Evolutionary conservation across 441 rosid genomes (phyloP).

Genomic region (Biscutella laevigata): DNA sequence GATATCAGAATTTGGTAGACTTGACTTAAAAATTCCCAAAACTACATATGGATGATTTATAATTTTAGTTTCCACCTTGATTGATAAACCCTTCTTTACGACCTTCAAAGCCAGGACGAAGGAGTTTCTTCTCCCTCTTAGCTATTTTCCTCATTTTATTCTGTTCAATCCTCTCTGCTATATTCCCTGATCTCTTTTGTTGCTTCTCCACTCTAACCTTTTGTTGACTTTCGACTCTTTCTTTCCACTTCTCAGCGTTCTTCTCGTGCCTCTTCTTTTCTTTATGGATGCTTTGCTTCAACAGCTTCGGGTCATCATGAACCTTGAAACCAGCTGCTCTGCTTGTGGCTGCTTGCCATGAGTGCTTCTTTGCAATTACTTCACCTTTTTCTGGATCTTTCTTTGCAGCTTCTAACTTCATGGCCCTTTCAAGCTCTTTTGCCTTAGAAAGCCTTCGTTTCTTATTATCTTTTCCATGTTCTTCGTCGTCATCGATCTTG

Average conservation of each 20-base stretch:
- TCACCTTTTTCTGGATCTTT: conserved; percentile 40
- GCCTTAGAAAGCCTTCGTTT: conserved; percentile 5
- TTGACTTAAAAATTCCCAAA: too few relatives aligned
- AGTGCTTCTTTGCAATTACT: conserved; percentile 32
- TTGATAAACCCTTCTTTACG: too few relatives aligned
- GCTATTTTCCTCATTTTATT: conserved; percentile 54
- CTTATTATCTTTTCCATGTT: conserved; percentile 3
- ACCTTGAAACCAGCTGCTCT: conserved; percentile 62
- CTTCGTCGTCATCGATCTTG: conserved; percentile 29
- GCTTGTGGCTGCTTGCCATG: conserved; percentile 45
- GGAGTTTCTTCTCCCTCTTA: conserved; percentile 60
- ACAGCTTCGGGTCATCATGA: conserved; percentile 51
- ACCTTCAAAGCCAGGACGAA: conserved; percentile 31
- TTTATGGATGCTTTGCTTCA: conserved; percentile 53
- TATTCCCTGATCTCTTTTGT: conserved; percentile 50
- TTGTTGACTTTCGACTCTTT: conserved; percentile 34
- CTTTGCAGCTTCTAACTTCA: neutral
- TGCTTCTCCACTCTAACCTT: conserved; percentile 52
- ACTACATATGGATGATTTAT: too few relatives aligned
- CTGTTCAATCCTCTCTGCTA: conserved; percentile 38
- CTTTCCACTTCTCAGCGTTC: conserved; percentile 67
- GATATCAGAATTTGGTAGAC: too few relatives aligned
- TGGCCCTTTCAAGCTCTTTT: conserved; percentile 10
- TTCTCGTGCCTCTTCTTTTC: conserved; percentile 48
- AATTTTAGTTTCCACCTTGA: too few relatives aligned